Conservation (phyloP, 768 basidiomycete genomes). For the Mycena filopes region DNA sequence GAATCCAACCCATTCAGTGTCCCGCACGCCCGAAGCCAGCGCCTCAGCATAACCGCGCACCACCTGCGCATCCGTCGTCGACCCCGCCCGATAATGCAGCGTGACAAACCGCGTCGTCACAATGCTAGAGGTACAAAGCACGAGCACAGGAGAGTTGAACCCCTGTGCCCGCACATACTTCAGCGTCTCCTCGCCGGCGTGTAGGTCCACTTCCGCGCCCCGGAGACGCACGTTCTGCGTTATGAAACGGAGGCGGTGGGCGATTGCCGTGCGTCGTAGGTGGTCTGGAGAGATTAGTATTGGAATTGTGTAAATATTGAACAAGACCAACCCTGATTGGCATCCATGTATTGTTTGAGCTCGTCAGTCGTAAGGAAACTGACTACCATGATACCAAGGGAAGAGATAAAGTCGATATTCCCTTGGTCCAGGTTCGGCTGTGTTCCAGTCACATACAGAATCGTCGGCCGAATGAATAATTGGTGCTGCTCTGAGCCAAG, state of each 20-base stretch:
- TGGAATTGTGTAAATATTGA: not conserved
- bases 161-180: slow-evolving; percentile 10
- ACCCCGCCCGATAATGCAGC: slow-evolving; percentile 12
- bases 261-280: not conserved
- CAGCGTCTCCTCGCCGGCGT: slow-evolving; percentile 15
- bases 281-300: not conserved
- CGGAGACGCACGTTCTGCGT: slow-evolving; percentile 18
- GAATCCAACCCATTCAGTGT: slow-evolving; percentile 26
- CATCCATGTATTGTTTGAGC: not conserved
- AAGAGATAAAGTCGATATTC: slow-evolving; percentile 9
- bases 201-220: not conserved
- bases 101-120: slow-evolving; percentile 11
- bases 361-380: slow-evolving; percentile 4
- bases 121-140: slow-evolving; percentile 15
- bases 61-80: slow-evolving; percentile 20
- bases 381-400: slow-evolving; percentile 21
- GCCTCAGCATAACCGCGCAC: slow-evolving; percentile 16
- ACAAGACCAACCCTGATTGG: slow-evolving; percentile 18
- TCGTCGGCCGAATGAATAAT: slow-evolving; percentile 1
- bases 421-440: slow-evolving; percentile 19
- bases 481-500: not conserved
- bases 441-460: slow-evolving; percentile 13
- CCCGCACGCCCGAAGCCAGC: slow-evolving; percentile 18
- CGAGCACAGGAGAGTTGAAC: slow-evolving; percentile 13
- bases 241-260: slow-evolving; percentile 22